Conservation (phyloP, 352 stramenopile genomes). For the Globisporangium lucens region DNA sequence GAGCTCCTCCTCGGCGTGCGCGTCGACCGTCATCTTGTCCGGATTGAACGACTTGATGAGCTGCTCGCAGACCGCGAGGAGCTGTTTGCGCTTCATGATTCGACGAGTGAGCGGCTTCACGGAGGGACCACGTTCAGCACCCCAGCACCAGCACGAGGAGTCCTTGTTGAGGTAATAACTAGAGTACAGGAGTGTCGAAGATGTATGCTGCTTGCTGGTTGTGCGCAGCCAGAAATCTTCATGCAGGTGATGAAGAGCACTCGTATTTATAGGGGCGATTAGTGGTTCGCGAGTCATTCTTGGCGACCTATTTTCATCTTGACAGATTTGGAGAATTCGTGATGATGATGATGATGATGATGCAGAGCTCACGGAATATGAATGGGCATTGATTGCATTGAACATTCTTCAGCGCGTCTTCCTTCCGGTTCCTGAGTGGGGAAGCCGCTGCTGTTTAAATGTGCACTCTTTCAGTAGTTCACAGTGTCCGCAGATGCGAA, state of each 20-base stretch:
- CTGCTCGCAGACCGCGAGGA: conserved; percentile 60
- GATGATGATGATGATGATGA: neutral
- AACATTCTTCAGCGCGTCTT: neutral
- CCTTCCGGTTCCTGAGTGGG: neutral
- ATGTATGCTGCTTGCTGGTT: neutral
- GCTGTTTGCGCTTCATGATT: conserved; percentile 76
- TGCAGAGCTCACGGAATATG: neutral
- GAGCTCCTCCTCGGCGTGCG: conserved; percentile 70
- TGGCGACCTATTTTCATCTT: neutral
- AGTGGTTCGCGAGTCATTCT: neutral
- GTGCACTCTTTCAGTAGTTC: too few species aligned
- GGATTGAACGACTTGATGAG: conserved; percentile 80
- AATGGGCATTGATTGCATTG: neutral
- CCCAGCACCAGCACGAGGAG: neutral
- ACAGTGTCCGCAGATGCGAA: too few species aligned
- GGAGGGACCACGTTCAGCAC: neutral
- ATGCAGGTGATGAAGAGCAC: neutral
- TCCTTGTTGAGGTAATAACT: neutral
- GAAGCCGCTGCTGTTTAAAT: neutral
- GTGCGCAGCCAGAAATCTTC: neutral
- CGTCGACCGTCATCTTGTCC: conserved; percentile 66
- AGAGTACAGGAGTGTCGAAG: neutral
- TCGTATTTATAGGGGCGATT: neutral
- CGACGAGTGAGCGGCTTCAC: neutral
- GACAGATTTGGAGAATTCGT: neutral